Conservation (phyloP, 2,329 filamentous ascomycete genomes). For the Colletotrichum cereale region DNA sequence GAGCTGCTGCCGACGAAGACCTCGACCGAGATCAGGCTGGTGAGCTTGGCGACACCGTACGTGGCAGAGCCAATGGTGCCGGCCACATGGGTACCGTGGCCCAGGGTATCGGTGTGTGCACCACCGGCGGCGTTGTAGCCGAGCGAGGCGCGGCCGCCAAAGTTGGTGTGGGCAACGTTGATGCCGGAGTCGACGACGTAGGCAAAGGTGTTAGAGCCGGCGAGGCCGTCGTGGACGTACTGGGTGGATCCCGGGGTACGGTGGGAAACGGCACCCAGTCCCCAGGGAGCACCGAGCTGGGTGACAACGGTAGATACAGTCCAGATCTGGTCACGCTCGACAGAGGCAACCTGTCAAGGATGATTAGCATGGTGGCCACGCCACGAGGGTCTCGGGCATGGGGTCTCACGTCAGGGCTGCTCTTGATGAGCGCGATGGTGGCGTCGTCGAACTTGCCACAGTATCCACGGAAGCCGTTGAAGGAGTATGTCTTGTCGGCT, state of each 20-base stretch:
- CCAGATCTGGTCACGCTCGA: slow-evolving; percentile 50
- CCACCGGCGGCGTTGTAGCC: slow-evolving; percentile 54
- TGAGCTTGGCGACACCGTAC: slow-evolving; percentile 61
- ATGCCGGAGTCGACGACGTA: slow-evolving; percentile 71
- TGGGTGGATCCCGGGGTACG: slow-evolving; percentile 48
- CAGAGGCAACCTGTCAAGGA: slow-evolving; percentile 49
- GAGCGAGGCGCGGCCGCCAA: slow-evolving; percentile 57
- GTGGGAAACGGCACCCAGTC: slow-evolving; percentile 60
- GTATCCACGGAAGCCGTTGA: slow-evolving; percentile 56
- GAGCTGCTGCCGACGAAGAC: slow-evolving; percentile 53
- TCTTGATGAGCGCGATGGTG: slow-evolving; percentile 56
- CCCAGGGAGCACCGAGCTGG: slow-evolving; percentile 56
- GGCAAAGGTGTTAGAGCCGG: slow-evolving; percentile 57
- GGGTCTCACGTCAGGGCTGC: slow-evolving; percentile 54
- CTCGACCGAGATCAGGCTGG: slow-evolving; percentile 59
- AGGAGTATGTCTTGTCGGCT: slow-evolving; percentile 41
- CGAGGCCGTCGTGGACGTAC: slow-evolving; percentile 57
- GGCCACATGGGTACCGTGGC: slow-evolving; percentile 63
- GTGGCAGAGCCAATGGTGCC: slow-evolving; percentile 59
- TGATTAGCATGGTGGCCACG: not conserved
- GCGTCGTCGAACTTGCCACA: slow-evolving; percentile 56
- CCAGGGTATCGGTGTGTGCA: slow-evolving; percentile 52
- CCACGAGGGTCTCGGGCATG: accelerated
- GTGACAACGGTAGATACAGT: slow-evolving; percentile 45
- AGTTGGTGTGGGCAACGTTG: slow-evolving; percentile 58